Base-by-base conservation (phyloP, 306 rosid species). In the Cyamopsis tetragonoloba region DNA sequence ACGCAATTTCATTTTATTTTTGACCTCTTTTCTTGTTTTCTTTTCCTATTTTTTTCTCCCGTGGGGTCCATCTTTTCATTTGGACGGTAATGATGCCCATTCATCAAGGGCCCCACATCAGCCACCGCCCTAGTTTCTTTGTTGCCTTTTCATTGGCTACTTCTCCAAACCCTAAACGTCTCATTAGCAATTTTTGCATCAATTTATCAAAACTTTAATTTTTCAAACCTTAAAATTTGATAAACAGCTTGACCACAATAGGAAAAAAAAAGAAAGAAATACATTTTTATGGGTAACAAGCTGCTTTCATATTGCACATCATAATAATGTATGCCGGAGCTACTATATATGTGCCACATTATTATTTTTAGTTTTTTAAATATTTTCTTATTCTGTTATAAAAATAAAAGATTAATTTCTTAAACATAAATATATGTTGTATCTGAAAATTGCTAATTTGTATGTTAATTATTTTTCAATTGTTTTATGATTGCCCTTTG, bases 121-220 rank as follows among this genome's bases (percentile, higher is more conserved):
- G 5, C 44, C 84, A 83, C 95, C 88, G 91, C 13, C 91, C 82
- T 68, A 26, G 17, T 35, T 17, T 44, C 48, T 55, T 80, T 80
- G 73, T 60, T 79, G 30, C 70, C 80, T 74, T 73, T 73, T 61
- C 59, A 10, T 82, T 69, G 64, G 66, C 66, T 62, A 20, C 19
- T 28, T 74, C 18, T 72, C 81, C 50, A 47, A 41, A 3, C 57
- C 35, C 10, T 22, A 12, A 50, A 49, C 11, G 48, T 59, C 26
- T n/a, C 15, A 34, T 63, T 71, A 56, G n/a, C 65, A 43, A 24
- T 0, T 24, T 77, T 64, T 27, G 5, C 62, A 9, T 63, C 34
- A 14, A 14, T 13, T 38, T 27, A 2, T 18, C 42, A 15, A 67
- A 67, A 59, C 11, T 23, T n/a, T 30, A 55, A 26, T 54, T 9